phyloP scores from a whole-genome alignment of 2,329 filamentous ascomycete genomes.

The Xylaria sp. region DNA sequence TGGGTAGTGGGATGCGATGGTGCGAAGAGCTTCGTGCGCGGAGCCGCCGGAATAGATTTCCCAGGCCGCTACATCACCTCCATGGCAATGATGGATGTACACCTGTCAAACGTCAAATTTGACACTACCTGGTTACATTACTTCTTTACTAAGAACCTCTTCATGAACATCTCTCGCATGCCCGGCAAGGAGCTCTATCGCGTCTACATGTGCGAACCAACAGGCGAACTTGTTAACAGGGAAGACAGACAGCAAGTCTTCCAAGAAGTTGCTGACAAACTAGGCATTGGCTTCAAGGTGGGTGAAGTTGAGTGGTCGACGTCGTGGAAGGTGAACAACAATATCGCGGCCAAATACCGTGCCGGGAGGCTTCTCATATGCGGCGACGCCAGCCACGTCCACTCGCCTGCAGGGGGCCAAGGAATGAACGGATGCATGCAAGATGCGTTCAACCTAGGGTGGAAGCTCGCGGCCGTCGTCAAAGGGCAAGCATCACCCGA shows the following conservation, averaged over 20 bases:
- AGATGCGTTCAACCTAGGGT: conserved; percentile 70
- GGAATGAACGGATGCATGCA: conserved; percentile 72
- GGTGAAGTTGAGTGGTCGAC: not conserved
- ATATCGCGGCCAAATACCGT: conserved; percentile 17
- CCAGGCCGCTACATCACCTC: conserved; percentile 1
- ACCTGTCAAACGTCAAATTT: conserved; percentile 1
- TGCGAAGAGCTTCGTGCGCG: conserved; percentile 6
- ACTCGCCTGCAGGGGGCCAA: conserved; percentile 77
- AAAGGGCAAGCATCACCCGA: conserved; percentile 8
- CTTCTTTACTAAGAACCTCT: conserved; percentile 11
- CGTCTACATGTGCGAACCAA: conserved; percentile 10
- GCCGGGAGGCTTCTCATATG: conserved; percentile 21
- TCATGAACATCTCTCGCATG: conserved; percentile 10
- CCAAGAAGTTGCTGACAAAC: conserved; percentile 13
- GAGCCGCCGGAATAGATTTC: conserved; percentile 13
- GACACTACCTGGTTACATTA: conserved; percentile 9
- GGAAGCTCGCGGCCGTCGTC: conserved; percentile 54
- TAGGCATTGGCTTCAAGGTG: conserved; percentile 11
- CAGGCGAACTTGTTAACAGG: not conserved
- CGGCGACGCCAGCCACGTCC: conserved; percentile 74
- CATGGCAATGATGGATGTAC: conserved; percentile 14
- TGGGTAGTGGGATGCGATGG: conserved; percentile 17
- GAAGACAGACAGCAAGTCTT: conserved; percentile 15
- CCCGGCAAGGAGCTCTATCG: conserved; percentile 12
- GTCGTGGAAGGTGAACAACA: not conserved